These are phyloP conservation scores for Potentilla sterilis DNA, from an alignment of 306 rosid species.

Conservation along the genomic window DNA sequence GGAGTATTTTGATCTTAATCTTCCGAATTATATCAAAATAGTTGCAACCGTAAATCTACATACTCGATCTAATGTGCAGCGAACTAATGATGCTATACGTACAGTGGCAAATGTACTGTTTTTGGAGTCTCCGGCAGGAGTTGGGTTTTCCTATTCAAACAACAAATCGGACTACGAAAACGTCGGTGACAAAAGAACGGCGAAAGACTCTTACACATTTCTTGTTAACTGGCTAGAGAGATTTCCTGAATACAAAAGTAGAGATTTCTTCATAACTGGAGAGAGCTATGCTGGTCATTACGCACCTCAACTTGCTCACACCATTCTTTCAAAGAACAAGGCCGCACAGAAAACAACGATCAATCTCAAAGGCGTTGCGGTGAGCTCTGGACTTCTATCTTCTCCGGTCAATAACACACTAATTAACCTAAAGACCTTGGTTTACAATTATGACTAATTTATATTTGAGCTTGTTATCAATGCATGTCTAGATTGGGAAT, in stretches of 20 bases:
- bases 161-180: slow-evolving; percentile 27
- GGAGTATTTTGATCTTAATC: too few species aligned
- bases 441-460: background rate
- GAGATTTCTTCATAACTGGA: slow-evolving; percentile 54
- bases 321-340: slow-evolving; percentile 41
- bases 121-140: slow-evolving; percentile 64
- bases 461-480: background rate
- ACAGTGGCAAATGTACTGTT: slow-evolving; percentile 53
- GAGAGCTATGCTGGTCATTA: slow-evolving; percentile 76
- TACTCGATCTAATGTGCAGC: slow-evolving; percentile 9
- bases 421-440: too few species aligned
- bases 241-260: slow-evolving; percentile 51
- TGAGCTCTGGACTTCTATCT: slow-evolving; percentile 21
- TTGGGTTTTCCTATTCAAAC: slow-evolving; percentile 67
- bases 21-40: too few species aligned
- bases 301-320: slow-evolving; percentile 52
- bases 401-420: background rate
- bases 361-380: slow-evolving; percentile 63
- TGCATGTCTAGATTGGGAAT: slow-evolving; percentile 37
- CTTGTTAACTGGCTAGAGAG: slow-evolving; percentile 60
- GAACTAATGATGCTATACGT: slow-evolving; percentile 1
- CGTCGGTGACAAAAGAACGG: slow-evolving; percentile 53
- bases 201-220: slow-evolving; percentile 50
- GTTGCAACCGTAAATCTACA: too few species aligned
- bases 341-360: slow-evolving; percentile 28